Evolutionary conservation across 768 basidiomycete species (phyloP).

Genomic region (Tephrocybe sp.): DNA sequence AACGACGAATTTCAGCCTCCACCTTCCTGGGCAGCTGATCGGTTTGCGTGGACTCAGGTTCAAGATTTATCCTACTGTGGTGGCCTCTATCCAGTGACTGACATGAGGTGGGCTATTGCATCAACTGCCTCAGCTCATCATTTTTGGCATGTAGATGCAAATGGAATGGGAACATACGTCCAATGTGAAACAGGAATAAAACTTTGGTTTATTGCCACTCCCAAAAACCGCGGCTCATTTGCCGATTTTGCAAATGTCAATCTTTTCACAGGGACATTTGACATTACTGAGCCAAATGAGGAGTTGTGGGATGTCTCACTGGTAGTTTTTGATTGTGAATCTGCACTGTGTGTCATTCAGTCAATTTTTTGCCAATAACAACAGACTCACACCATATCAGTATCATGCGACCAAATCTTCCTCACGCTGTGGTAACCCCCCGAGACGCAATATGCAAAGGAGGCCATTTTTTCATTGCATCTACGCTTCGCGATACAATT

Average conservation of each 20-base stretch:
- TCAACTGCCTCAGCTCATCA: neutral
- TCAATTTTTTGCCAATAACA: no score
- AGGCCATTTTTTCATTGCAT: neutral
- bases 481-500: neutral
- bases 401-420: neutral
- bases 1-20: no score
- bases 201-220: neutral
- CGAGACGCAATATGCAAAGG: neutral
- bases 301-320: neutral
- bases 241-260: neutral
- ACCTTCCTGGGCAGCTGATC: no score
- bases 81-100: neutral
- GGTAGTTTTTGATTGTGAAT: no score
- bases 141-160: neutral
- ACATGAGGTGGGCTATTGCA: constrained; percentile 4
- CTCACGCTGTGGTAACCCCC: neutral
- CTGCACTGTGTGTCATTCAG: no score
- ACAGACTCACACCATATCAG: neutral
- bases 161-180: neutral
- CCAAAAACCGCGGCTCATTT: no score
- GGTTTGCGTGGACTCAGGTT: neutral
- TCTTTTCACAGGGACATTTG: neutral
- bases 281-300: neutral
- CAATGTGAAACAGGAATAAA: neutral
- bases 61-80: neutral